These are phyloP conservation scores for Skeletonema grethae DNA, from an alignment of 108 stramenopile genomes.

Conservation along the genomic window DNA sequence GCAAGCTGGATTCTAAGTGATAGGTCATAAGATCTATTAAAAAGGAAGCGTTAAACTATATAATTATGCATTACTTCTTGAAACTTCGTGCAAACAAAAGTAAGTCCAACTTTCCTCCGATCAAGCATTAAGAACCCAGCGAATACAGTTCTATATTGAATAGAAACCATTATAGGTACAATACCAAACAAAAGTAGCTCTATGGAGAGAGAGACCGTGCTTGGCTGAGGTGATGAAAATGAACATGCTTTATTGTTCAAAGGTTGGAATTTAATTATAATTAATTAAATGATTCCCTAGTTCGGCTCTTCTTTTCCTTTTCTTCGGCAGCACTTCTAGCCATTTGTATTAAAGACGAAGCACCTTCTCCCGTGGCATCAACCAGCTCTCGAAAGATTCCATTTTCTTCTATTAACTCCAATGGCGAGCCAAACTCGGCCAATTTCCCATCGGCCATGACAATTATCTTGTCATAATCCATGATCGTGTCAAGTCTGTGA, in stretches of 20 bases:
- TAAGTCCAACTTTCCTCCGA: no score
- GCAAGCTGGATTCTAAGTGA: slow-evolving; percentile 39
- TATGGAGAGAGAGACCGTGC: no score
- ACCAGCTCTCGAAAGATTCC: slow-evolving; percentile 85
- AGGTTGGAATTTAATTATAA: no score
- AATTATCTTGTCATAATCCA: slow-evolving; percentile 86
- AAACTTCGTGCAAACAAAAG: background rate
- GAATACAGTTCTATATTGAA: no score
- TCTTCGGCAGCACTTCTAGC: slow-evolving; percentile 25
- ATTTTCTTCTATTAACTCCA: slow-evolving; percentile 64
- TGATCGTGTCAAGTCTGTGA: slow-evolving; percentile 91
- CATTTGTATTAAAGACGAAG: slow-evolving; percentile 38
- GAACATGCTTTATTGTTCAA: no score
- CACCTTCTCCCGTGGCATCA: slow-evolving; percentile 73
- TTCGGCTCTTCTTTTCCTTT: background rate
- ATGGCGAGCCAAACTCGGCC: slow-evolving; percentile 86
- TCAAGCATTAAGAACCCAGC: no score
- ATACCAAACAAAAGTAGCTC: no score
- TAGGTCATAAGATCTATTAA: slow-evolving; percentile 1
- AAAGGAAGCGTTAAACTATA: background rate
- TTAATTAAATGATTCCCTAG: background rate
- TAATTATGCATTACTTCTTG: background rate
- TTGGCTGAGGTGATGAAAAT: no score
- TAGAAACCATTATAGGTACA: no score
- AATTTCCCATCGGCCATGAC: slow-evolving; percentile 89